Base-by-base conservation (phyloP, 345 rosid genomes). In the Linum tenue region DNA sequence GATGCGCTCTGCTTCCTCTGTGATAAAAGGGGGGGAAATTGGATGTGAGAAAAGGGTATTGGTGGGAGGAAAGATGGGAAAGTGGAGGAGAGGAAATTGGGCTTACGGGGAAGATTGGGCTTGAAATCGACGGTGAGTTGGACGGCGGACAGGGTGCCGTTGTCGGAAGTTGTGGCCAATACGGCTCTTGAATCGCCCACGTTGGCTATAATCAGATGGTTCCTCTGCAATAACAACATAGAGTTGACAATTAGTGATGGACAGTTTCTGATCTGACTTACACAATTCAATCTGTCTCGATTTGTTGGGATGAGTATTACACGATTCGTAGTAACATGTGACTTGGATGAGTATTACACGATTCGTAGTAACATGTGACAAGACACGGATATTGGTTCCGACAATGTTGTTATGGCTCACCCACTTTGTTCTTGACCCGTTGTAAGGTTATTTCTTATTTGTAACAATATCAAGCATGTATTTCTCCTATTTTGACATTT, bases 181-280 rank as follows among this genome's bases (percentile, higher is more conserved):
- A 92, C 86, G n/a, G 97, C 98, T 64, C 97, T 76, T 51, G 88
- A 89, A 75, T 92, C 98, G 9, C 97, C 96, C 5, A 84, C 82
- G 39, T 89, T 89, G 67, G 95, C 94, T 65, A 87, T 61, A 2
- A 83, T 72, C 40, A 89, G 86, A 70, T 84, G 85, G 50, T 86
- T 76, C 8, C 83, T 87, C 89, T 87, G 81, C 56, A 10, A 14
- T 68, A 62, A 7, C 10, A 67, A 50, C 8, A 11, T 9, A 9
- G 14, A 59, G 60, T 8, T 51, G 39, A 11, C 5, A 3, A 10
- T 14, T 1, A 36, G 7, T 2, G 37, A 37, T 5, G 16, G 16
- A 9, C 38, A 17, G 8, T 10, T 5, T 22, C 31, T 22, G 31
- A 22, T 22, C 31, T 22, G 31, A 22, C 1, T 22, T 22, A 22